These are phyloP conservation scores for Penicillium longicatenatum DNA, from an alignment of 495 filamentous ascomycete species.

Conservation along the genomic window DNA sequence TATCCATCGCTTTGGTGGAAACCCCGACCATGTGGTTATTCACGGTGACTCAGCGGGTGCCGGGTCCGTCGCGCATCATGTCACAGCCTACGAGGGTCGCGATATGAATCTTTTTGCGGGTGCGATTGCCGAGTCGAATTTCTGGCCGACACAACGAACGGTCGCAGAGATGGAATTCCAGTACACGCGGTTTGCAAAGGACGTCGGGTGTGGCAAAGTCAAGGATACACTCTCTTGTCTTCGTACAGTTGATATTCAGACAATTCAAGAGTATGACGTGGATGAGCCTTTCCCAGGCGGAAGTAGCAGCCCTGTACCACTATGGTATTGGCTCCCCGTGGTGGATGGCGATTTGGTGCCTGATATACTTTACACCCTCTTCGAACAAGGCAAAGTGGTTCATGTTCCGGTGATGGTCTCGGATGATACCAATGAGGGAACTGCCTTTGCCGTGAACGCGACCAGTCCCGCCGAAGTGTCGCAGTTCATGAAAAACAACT, in stretches of 20 bases:
- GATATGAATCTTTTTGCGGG: constrained; percentile 59
- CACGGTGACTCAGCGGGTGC: constrained; percentile 69
- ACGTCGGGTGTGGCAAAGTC: constrained; percentile 46
- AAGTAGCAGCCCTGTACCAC: constrained; percentile 34
- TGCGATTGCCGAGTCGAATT: constrained; percentile 61
- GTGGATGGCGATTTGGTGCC: constrained; percentile 57
- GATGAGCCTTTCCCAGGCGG: constrained; percentile 54
- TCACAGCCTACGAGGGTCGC: constrained; percentile 58
- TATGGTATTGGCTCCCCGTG: constrained; percentile 55
- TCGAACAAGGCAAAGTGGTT: constrained; percentile 55
- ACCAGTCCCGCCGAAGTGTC: constrained; percentile 44
- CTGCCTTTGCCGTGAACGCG: constrained; percentile 54
- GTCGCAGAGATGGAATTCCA: constrained; percentile 61
- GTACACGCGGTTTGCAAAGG: constrained; percentile 56
- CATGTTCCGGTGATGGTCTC: constrained; percentile 65
- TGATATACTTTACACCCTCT: constrained; percentile 56
- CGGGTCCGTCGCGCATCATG: constrained; percentile 63
- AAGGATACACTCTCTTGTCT: constrained; percentile 56
- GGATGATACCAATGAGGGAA: constrained; percentile 67
- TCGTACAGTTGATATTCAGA: constrained; percentile 47
- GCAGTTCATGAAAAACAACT: constrained; percentile 62
- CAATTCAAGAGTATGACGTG: constrained; percentile 51
- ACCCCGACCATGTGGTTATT: constrained; percentile 67
- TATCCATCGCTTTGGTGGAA: constrained; percentile 64
- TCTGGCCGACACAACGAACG: constrained; percentile 61